Conservation (phyloP, 2,329 filamentous ascomycete species). For the Exophiala oligosperma region DNA sequence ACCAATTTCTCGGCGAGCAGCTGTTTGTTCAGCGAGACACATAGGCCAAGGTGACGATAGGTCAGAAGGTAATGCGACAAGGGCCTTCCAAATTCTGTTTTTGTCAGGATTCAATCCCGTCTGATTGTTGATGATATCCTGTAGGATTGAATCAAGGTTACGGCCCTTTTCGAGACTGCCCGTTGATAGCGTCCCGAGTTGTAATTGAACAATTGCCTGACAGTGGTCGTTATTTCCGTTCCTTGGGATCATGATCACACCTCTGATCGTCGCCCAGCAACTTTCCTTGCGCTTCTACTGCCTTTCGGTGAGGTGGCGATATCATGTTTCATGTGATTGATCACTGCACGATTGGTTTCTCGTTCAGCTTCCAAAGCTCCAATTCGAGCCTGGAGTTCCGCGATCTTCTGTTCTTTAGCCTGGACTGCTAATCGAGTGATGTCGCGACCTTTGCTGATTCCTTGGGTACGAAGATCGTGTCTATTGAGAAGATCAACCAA, state of each 20-base stretch:
- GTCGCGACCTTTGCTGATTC: constrained; percentile 65
- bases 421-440: constrained; percentile 63
- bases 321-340: constrained; percentile 38
- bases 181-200: too few species aligned
- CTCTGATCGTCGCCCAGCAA: constrained; percentile 12
- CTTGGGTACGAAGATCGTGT: constrained; percentile 60
- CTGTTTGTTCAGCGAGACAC: too few species aligned
- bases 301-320: constrained; percentile 29
- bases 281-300: constrained; percentile 1
- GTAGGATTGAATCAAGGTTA: too few species aligned
- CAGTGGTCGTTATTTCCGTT: too few species aligned
- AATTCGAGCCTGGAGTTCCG: constrained; percentile 68
- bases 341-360: constrained; percentile 52
- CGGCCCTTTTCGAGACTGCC: too few species aligned
- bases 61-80: too few species aligned
- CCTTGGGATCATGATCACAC: constrained; percentile 5
- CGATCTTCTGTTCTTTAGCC: constrained; percentile 63
- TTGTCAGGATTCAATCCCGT: too few species aligned
- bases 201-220: too few species aligned
- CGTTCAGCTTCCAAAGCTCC: constrained; percentile 55
- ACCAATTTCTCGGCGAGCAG: too few species aligned
- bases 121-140: too few species aligned
- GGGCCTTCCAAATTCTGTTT: too few species aligned
- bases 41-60: too few species aligned
- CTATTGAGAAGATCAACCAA: constrained; percentile 50